Conservation (phyloP, 148 eudicot genomes). For the Agrostemma githago region DNA sequence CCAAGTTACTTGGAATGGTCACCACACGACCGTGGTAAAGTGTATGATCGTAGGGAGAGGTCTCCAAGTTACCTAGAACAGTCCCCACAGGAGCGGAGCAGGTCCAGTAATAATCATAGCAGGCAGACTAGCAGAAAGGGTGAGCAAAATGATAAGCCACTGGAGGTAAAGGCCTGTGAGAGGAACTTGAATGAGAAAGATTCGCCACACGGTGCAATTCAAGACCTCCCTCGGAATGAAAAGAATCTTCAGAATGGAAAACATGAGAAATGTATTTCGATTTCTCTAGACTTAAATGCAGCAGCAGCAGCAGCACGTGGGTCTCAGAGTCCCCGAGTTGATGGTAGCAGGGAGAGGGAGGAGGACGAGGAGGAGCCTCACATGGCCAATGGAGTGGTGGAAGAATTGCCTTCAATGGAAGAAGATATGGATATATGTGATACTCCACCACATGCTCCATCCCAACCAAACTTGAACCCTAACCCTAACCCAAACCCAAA, state of each 20-base stretch:
- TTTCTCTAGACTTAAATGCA: constrained; percentile 20
- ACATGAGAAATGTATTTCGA: constrained; percentile 26
- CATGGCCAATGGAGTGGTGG: constrained; percentile 40
- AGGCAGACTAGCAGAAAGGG: constrained; percentile 39
- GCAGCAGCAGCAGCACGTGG: constrained; percentile 23
- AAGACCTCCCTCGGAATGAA: constrained; percentile 34
- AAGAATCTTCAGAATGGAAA: constrained; percentile 33
- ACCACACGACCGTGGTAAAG: constrained; percentile 32
- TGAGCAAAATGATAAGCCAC: constrained; percentile 43
- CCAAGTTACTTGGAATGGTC: constrained; percentile 38
- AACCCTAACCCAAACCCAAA: constrained; percentile 13
- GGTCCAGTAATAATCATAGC: constrained; percentile 28
- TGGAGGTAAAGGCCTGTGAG: constrained; percentile 40
- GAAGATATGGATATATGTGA: constrained; percentile 99
- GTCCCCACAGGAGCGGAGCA: constrained; percentile 41
- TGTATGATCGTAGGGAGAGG: constrained; percentile 31
- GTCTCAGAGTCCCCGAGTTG: constrained; percentile 27
- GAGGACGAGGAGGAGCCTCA: constrained; percentile 28
- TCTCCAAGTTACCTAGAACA: constrained; percentile 39
- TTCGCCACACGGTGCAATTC: constrained; percentile 19
- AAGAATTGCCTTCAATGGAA: constrained; percentile 84
- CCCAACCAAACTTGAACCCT: constrained; percentile 29
- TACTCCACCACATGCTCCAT: constrained; percentile 86
- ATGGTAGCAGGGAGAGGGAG: constrained; percentile 6
- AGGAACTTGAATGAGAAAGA: constrained; percentile 39